phyloP scores from a whole-genome alignment of 2,329 filamentous ascomycete species.

The Ceratocystis variospora region DNA sequence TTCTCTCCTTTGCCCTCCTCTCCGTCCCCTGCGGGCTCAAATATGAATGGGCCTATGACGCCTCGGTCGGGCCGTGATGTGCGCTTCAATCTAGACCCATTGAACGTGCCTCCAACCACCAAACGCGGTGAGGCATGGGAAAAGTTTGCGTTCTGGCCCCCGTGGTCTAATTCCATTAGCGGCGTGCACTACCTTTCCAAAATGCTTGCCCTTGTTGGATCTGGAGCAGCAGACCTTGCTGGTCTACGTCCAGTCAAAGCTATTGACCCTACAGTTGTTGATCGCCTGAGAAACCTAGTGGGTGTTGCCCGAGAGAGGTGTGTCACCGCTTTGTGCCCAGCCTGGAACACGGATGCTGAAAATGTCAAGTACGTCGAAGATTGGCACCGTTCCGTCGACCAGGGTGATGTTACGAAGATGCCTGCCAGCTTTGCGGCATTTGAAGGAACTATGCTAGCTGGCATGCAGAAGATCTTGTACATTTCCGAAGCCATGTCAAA shows the following conservation, averaged over 20 bases:
- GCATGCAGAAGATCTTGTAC: slow-evolving; percentile 93
- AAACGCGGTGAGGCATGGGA: slow-evolving; percentile 79
- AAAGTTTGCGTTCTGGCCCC: slow-evolving; percentile 91
- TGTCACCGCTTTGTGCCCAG: slow-evolving; percentile 69
- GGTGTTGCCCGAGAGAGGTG: slow-evolving; percentile 70
- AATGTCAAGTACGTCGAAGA: slow-evolving; percentile 86
- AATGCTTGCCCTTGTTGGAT: slow-evolving; percentile 70
- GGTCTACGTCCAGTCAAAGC: slow-evolving; percentile 52
- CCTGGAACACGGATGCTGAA: slow-evolving; percentile 89
- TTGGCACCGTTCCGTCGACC: slow-evolving; percentile 73
- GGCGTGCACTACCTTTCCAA: slow-evolving; percentile 82
- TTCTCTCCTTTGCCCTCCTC: slow-evolving; percentile 66
- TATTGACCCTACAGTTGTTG: slow-evolving; percentile 44
- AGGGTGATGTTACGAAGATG: slow-evolving; percentile 81
- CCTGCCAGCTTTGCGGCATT: slow-evolving; percentile 74
- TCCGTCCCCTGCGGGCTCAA: slow-evolving; percentile 46
- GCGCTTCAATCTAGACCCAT: slow-evolving; percentile 66
- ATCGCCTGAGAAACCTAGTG: slow-evolving; percentile 63
- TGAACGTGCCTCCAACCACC: slow-evolving; percentile 63
- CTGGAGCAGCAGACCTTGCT: slow-evolving; percentile 74
- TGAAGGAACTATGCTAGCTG: slow-evolving; percentile 64
- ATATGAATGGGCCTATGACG: slow-evolving; percentile 31
- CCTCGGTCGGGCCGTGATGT: slow-evolving; percentile 51
- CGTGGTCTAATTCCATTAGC: slow-evolving; percentile 78
- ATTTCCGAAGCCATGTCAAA: slow-evolving; percentile 73